Base-by-base conservation (phyloP, 176 grass and related monocot species). In the Typha latifolia region DNA sequence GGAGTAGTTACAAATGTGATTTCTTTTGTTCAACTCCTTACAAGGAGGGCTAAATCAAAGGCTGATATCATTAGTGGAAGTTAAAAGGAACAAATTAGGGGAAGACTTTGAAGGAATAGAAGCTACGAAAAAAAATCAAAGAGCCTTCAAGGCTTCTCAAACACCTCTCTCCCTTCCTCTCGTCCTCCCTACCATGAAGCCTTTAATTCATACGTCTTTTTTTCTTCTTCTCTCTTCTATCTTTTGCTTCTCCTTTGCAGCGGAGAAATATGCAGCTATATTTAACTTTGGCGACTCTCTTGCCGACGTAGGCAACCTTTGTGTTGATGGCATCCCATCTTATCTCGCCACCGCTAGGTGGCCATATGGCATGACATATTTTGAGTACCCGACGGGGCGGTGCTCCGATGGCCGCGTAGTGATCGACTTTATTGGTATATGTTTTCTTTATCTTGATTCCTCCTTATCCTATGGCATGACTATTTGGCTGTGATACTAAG, bases 221-320 rank as follows among this genome's bases (percentile, higher is more conserved):
- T 56, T 48, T 27, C 16, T 20, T 7, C 47, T 43, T 69, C 77
- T n/a, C 52, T 56, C n/a, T 3, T 55, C 51, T 29, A 23, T 66
- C 49, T 51, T 27, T 48, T 27, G 65, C 71, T 15, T 34, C 74
- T 14, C 55, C 15, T 67, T 63, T 34, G 31, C 75, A 52, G 52
- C 55, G 15, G 70, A 87, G 22, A 80, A 21, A 50, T 95, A 95
- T 77, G 14, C 77, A 18, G 90, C 90, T 19, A 77, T 95, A 14
- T 95, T 95, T 73, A 95, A 85, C 78, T 95, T 95, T 22, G 90
- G 90, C 62, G 90, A 95, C 69, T 95, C 86, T 57, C 86, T 90
- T 9, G 83, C 90, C 37, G 90, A 95, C 72, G 77, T 80, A 5
- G 90, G 90, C 12, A 95, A 95, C 71, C 90, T 90, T 32, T 66